Evolutionary conservation across 371 early-diverging fungal species (phyloP), one percentile per base, ranked within the genome.

Genomic region (Chytridium lagenaria): DNA sequence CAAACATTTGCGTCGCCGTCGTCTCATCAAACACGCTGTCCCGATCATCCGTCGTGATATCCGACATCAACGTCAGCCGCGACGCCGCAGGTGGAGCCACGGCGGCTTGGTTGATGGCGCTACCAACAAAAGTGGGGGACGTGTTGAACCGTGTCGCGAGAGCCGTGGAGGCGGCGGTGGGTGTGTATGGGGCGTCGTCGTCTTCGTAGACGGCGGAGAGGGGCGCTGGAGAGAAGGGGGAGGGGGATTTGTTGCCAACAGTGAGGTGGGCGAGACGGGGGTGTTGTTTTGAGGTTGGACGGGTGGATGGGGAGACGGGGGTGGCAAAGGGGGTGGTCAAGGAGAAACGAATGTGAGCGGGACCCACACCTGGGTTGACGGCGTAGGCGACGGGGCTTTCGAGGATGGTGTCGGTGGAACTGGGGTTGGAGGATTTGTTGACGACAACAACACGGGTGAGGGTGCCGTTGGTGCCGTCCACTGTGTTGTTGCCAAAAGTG

Each of bases 351-450:
- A 23, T 10, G 55, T 55, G 55, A 26, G 55, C 55, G 10, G 55
- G 55, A 55, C 55, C 55, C 16, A 55, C 23, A 7, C 55, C 55
- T 7, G 55, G 55, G n/a, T n/a, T n/a, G n/a, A n/a, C n/a, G n/a
- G n/a, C n/a, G n/a, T n/a, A n/a, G n/a, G n/a, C n/a, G n/a, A n/a
- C n/a, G n/a, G n/a, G n/a, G n/a, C n/a, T n/a, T n/a, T n/a, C n/a
- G n/a, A n/a, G n/a, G n/a, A n/a, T n/a, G n/a, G n/a, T n/a, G n/a
- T n/a, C n/a, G n/a, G n/a, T n/a, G 55, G 55, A 55, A 16, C 16
- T 26, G 10, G 26, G 19, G 16, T 16, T 10, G 16, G 10, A 16
- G 16, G 5, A 7, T 5, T 16, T 10, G 19, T 55, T 26, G 10
- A 55, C 55, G 10, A 55, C 55, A 10, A 55, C 55, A 16, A 55